Conservation (phyloP, 1,284 basidiomycete genomes). For the Ustanciosporium gigantosporum region DNA sequence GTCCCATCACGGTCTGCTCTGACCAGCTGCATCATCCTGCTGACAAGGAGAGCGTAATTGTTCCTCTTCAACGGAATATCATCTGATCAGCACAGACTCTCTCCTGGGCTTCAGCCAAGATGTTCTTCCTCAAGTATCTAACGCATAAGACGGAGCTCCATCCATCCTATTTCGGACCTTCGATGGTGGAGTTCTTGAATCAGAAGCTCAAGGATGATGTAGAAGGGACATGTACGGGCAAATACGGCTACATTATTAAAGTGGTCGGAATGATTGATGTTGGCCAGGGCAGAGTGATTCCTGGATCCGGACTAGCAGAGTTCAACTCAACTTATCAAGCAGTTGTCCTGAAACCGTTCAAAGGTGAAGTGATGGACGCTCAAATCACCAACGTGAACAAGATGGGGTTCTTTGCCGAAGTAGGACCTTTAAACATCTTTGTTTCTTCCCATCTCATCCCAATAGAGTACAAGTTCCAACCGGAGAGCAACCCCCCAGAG, state of each 20-base stretch:
- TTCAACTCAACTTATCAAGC: constrained; percentile 65
- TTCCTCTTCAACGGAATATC: no score
- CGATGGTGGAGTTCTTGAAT: constrained; percentile 88
- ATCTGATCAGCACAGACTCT: no score
- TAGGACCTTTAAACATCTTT: constrained; percentile 71
- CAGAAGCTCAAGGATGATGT: constrained; percentile 93
- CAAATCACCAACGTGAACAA: constrained; percentile 95
- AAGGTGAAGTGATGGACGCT: constrained; percentile 96
- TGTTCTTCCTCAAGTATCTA: constrained; percentile 72
- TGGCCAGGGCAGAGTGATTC: constrained; percentile 72
- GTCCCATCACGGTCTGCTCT: no score
- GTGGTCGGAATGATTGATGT: constrained; percentile 70
- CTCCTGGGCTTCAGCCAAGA: constrained; percentile 12
- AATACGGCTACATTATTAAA: constrained; percentile 89
- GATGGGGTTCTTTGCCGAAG: constrained; percentile 98
- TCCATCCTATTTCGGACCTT: constrained; percentile 95
- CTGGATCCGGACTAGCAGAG: constrained; percentile 89
- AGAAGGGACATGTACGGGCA: constrained; percentile 93
- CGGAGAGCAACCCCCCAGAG: constrained; percentile 58
- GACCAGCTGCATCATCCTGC: no score
- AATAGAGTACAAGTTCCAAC: constrained; percentile 65
- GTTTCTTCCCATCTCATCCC: constrained; percentile 82
- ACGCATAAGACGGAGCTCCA: constrained; percentile 94
- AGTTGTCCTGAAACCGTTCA: constrained; percentile 68
- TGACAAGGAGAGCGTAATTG: no score